Base-by-base conservation (phyloP, 2,329 filamentous ascomycete species). In the Arthrobotrys musiformis region DNA sequence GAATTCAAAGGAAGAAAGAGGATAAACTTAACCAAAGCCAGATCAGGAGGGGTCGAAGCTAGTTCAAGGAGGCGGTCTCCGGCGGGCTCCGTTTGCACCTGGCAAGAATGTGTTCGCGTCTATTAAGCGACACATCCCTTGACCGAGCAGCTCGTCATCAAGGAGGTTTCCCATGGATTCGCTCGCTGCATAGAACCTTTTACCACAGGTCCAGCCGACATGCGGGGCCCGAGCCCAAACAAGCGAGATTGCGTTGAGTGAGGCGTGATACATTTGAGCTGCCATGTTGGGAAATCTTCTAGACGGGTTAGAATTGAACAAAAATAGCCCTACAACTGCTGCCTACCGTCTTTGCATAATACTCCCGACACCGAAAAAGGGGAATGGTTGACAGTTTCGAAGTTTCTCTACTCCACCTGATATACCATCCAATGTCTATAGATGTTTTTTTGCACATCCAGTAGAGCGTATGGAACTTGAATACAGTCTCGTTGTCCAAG, bases 191-290 rank as follows among this genome's bases (percentile, higher is more conserved):
- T n/a, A 61, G 40, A 13, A 17, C 73, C 73, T 26, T 56, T 70
- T 70, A 70, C 58, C 64, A 70, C 72, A 76, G 64, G 72, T 76
- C 72, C 64, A 76, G 48, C 72, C 72, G 72, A 76, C 40, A 46
- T 69, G 64, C 66, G 66, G 72, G 73, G 42, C 44, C 48, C 60
- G 19, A 58, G 33, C 33, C 50, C 66, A 50, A 56, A 48, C 60
- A 77, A 70, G 73, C 73, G 73, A 77, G 66, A 77, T 77, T 77
- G 73, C 73, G 73, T 77, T 70, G 66, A 70, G 40, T 40, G 66
- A 48, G 64, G 66, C 50, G 22, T 67, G 42, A 63, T 48, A 26
- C 69, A 66, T 19, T 67, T 35, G 66, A 77, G 52, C 73, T 77
- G 66, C 73, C 73, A 19, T 70, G 19, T 77, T 77, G 33, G 73